Percentiles rank a stretch among this genome's conserved stretches.
phyloP scores from a whole-genome alignment of 306 rosid genomes.

The Lathyrus aphaca region DNA sequence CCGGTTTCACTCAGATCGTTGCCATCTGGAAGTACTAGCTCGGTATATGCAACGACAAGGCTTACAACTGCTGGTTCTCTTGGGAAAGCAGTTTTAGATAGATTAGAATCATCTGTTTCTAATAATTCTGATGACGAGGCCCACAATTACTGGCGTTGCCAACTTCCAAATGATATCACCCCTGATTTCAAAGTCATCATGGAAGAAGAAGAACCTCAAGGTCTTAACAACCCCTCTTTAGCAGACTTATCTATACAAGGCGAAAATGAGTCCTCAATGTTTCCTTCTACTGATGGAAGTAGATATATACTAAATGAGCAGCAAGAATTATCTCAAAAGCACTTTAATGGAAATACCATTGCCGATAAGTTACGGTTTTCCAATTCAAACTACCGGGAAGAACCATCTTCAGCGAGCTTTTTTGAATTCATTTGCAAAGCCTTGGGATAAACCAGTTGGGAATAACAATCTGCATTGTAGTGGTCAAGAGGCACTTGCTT shows the following conservation, averaged over 20 bases:
- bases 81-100: conserved; percentile 84
- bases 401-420: conserved; percentile 62
- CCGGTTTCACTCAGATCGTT: conserved; percentile 80
- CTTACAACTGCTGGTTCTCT: conserved; percentile 59
- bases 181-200: conserved; percentile 86
- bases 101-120: conserved; percentile 75
- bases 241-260: conserved; percentile 73
- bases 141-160: conserved; percentile 90
- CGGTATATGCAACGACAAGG: conserved; percentile 52
- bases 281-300: conserved; percentile 61
- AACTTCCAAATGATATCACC: conserved; percentile 95
- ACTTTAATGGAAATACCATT: conserved; percentile 58
- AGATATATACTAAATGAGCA: conserved; percentile 66
- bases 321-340: conserved; percentile 50
- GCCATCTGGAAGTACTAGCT: conserved; percentile 66
- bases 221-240: conserved; percentile 67
- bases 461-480: conserved; percentile 53
- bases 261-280: conserved; percentile 56
- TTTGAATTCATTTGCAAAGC: conserved; percentile 58
- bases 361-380: conserved; percentile 67
- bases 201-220: conserved; percentile 80
- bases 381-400: conserved; percentile 65
- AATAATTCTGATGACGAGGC: conserved; percentile 94
- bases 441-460: conserved; percentile 75
- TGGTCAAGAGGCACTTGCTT: conserved; percentile 59